Base-by-base conservation (phyloP, 1,139 yeast genomes). In the Lodderomyces elongisporus region DNA sequence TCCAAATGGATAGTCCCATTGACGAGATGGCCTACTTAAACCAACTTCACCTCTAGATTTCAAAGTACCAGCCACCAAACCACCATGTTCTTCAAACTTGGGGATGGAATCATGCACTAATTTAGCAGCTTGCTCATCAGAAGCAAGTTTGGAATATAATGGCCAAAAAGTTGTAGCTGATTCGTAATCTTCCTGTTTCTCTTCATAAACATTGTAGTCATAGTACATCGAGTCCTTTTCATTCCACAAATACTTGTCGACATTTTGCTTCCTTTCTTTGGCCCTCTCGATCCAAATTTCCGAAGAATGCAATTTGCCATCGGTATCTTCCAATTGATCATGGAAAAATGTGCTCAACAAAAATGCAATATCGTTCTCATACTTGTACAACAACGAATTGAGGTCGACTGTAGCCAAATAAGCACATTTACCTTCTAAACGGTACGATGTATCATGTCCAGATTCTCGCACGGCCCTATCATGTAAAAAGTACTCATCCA, bases 1-100 rank as follows among this genome's bases (percentile, higher is more conserved):
- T 4, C 97, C 98, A 52, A 68, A 87, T 5, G 98, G 98, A 54
- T 81, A 91, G 56, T 91, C 98, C 98, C 98, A 91, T 62, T 91
- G 98, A 56, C 97, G 74, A 22, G 85, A 78, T 16, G 95, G 96
- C 46, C 89, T 67, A 33, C 74, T 66, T 20, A 85, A 57, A 2
- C 83, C 77, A 20, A 84, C 64, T 13, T 66, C 77, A 17, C 96
- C 96, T 39, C 95, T 68, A 4, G 91, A 79, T 46, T 70, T 58
- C 44, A 77, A 72, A 0, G 96, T 83, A 27, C 97, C 95, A 0
- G 96, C 83, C 1, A 77, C 95, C 14, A 91, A 58, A 1, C 98
- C 98, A 13, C 98, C 98, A 41, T 71, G 70, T 56, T 77, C 84
- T 60, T 91, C 98, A 46, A 91, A 74, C 49, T 79, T 75, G 1